phyloP scores from a whole-genome alignment of 2,329 filamentous ascomycete genomes.

The Clarireedia hainanense region DNA sequence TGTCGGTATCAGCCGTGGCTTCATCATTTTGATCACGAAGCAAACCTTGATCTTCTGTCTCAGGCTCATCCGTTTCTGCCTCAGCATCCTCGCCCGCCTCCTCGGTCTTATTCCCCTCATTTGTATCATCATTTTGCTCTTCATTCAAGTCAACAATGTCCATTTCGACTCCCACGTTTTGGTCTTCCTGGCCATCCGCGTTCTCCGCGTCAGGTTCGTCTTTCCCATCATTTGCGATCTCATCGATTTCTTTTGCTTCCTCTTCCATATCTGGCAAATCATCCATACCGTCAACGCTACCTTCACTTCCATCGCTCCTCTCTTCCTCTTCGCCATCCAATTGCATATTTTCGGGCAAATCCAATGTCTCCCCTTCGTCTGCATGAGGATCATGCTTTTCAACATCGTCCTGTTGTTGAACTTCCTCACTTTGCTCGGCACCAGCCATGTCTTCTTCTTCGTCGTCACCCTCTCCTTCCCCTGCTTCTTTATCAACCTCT shows the following conservation, averaged over 20 bases:
- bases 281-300: constrained; percentile 40
- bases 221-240: constrained; percentile 35
- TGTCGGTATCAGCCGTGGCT: constrained; percentile 48
- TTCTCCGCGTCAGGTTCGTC: constrained; percentile 36
- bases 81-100: constrained; percentile 42
- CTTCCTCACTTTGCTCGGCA: constrained; percentile 49
- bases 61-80: constrained; percentile 39
- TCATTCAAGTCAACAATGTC: constrained; percentile 28
- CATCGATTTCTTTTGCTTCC: constrained; percentile 33
- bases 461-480: constrained; percentile 42
- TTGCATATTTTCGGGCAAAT: constrained; percentile 64
- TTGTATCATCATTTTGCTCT: constrained; percentile 18
- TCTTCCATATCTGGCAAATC: constrained; percentile 43
- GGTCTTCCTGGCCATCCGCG: constrained; percentile 33
- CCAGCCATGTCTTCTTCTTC: constrained; percentile 46
- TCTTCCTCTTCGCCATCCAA: constrained; percentile 54
- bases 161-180: constrained; percentile 29
- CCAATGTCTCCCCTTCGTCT: constrained; percentile 59
- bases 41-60: constrained; percentile 41
- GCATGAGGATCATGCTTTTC: constrained; percentile 60
- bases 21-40: constrained; percentile 37
- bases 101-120: constrained; percentile 37
- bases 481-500: constrained; percentile 52
- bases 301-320: constrained; percentile 32
- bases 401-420: constrained; percentile 41